Base-by-base conservation (phyloP, 176 grass and related monocot species). In the Tillandsia leiboldiana region DNA sequence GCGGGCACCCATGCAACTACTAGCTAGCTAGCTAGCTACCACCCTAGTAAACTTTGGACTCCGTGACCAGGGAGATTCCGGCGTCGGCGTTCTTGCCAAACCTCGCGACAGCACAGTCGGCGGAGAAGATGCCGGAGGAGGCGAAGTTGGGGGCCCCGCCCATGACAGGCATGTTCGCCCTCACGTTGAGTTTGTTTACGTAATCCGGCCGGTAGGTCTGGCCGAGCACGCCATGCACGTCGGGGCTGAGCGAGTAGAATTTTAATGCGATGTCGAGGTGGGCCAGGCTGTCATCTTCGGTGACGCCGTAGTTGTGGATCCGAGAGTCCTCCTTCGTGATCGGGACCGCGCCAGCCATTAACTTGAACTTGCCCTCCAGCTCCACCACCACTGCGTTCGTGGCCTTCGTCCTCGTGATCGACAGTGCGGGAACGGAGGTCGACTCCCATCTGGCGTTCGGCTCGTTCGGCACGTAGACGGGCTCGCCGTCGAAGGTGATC, bases 131-230 rank as follows among this genome's bases (percentile, higher is more conserved):
- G 53, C 65, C 26, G 0, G 80, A 80, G 23, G 76, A 70, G 3
- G 53, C 7, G 54, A 80, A 87, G 12, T 77, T 77, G 1, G 72
- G 12, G 0, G 75, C 80, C 0, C 76, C 85, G 0, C 79, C 80
- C 85, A 87, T 83, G 23, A 87, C 10, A 0, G 85, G 85, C 68
- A 83, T 87, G 11, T 53, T 79, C 11, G 80, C 68, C 8, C 13
- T 72, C 0, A 83, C 68, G 29, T 53, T 63, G n/a, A 87, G 24
- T 72, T 65, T 75, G 68, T 77, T 87, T 52, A 78, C 63, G 51
- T 86, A 86, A 48, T 81, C 83, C 0, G 78, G 53, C 2, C 73
- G 66, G 69, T 86, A 86, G 2, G 83, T 86, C 61, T 86, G 83
- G 1, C 83, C 78, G 7, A 86, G 73, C 28, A 86, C 83, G 11